Conservation (phyloP, 257 asterid species). For the Paulownia fortunei region DNA sequence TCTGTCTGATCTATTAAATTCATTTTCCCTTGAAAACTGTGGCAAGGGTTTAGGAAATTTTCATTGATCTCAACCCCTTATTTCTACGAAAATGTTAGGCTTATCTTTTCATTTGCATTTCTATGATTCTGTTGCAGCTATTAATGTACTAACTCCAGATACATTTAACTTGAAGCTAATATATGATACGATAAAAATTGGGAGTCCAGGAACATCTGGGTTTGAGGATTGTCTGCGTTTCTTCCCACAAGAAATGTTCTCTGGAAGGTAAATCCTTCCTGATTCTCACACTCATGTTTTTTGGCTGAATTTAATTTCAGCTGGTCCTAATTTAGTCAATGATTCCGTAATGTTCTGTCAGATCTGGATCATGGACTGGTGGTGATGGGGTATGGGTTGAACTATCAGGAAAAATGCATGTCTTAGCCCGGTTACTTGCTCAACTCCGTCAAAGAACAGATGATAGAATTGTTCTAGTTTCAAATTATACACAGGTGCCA, state of each 20-base stretch:
- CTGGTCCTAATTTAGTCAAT: not conserved
- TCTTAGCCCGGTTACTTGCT: constrained; percentile 90
- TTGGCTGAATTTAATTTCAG: constrained; percentile 16
- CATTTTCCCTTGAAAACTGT: constrained; percentile 24
- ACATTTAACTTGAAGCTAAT: constrained; percentile 64
- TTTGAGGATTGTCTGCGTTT: constrained; percentile 87
- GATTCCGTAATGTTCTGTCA: constrained; percentile 38
- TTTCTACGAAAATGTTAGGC: not conserved
- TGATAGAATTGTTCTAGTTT: constrained; percentile 94
- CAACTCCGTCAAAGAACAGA: constrained; percentile 89
- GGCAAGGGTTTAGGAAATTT: constrained; percentile 10
- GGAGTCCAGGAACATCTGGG: constrained; percentile 89
- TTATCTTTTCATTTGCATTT: constrained; percentile 16
- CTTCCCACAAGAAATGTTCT: constrained; percentile 90
- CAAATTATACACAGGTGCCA: constrained; percentile 95
- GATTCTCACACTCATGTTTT: not conserved
- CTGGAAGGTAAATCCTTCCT: constrained; percentile 69
- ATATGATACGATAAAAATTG: constrained; percentile 84
- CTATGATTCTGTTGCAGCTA: constrained; percentile 27
- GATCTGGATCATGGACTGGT: constrained; percentile 98
- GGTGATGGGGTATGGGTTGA: constrained; percentile 98
- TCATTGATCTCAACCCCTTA: constrained; percentile 11
- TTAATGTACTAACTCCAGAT: constrained; percentile 36
- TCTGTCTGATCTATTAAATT: constrained; percentile 17
- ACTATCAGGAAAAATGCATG: constrained; percentile 98